Percentiles rank a stretch among this genome's conserved stretches.
These are phyloP conservation scores for Tremella yokohamensis DNA, from an alignment of 768 basidiomycete genomes.

Conservation along the genomic window DNA sequence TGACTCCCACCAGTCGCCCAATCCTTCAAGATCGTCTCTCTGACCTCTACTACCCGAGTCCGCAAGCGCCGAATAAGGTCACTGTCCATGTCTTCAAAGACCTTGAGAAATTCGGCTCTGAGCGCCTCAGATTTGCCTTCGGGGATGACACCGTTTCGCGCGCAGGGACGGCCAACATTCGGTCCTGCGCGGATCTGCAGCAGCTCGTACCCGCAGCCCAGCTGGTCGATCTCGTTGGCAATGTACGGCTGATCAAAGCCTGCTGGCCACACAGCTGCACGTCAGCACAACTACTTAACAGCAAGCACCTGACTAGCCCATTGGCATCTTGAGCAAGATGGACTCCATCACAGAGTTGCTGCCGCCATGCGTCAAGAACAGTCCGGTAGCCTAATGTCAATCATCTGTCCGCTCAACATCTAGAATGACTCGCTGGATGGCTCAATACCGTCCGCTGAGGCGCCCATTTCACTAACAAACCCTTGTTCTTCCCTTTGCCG, in stretches of 20 bases:
- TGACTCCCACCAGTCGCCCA: background rate
- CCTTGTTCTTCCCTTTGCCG: slow-evolving; percentile 10
- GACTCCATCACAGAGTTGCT: slow-evolving; percentile 15
- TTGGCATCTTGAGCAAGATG: slow-evolving; percentile 7
- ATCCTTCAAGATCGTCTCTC: slow-evolving; percentile 8
- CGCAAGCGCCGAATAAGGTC: slow-evolving; percentile 4
- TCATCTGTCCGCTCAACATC: background rate
- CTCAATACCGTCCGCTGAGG: slow-evolving; percentile 15
- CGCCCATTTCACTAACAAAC: slow-evolving; percentile 15
- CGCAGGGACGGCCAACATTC: slow-evolving; percentile 6
- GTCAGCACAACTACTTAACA: background rate
- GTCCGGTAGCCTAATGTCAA: slow-evolving; percentile 11
- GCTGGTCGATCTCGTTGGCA: slow-evolving; percentile 11
- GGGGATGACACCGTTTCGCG: slow-evolving; percentile 8
- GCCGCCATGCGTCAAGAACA: slow-evolving; percentile 20
- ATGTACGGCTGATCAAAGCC: slow-evolving; percentile 17
- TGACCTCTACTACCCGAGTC: slow-evolving; percentile 3
- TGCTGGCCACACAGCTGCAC: slow-evolving; percentile 12
- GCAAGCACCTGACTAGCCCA: slow-evolving; percentile 2
- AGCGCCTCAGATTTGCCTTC: slow-evolving; percentile 13
- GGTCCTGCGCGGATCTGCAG: slow-evolving; percentile 14
- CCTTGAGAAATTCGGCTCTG: slow-evolving; percentile 5
- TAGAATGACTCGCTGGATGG: slow-evolving; percentile 6
- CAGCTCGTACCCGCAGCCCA: slow-evolving; percentile 12
- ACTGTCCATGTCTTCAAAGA: slow-evolving; percentile 4